Base-by-base conservation (phyloP, 345 rosid species). In the Ceriops decandra region DNA sequence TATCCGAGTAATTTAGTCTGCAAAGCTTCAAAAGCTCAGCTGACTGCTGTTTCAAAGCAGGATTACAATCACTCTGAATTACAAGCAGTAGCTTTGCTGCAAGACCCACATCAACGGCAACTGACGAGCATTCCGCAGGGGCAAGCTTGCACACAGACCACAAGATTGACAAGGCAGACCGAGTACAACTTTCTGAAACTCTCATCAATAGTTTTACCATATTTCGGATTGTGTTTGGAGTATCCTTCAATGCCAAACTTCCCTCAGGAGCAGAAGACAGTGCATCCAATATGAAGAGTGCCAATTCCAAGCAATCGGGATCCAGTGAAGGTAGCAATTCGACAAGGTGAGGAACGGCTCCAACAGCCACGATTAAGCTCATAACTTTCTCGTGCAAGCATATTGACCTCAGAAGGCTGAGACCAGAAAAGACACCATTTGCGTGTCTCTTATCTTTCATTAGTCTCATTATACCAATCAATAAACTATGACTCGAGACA, bases 31-130 rank as follows among this genome's bases (percentile, higher is more conserved):
- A 71, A 33, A 86, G 70, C 78, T 85, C 91, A 17, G 85, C 80
- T 5, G 87, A 79, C 54, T 76, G 79, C 66, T 86, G 88, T 83
- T 86, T 86, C 76, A 86, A 68, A 5, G 67, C 75, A 24, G 87
- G 91, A 73, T 83, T 81, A 74, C 88, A 86, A 47, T 88, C 85
- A 53, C 88, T 84, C 68, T 86, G 91, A 46, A 86, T 86, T 35
- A 86, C 82, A 32, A 86, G 91, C 8, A 86, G 75, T 49, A 85
- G 87, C 74, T 85, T 86, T 24, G 91, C 91, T 19, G 85, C 91
- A 52, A 86, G 69, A 70, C 91, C 91, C 1, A 86, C 88, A 66
- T 86, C 87, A 57, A 86, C 81, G 9, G 91, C 91, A 31, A 78
- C 62, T 9, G 82, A 69, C n/a, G 88, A 80, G 64, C 88, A 86